phyloP scores from a whole-genome alignment of 805 yeast species.

The Ogataea pini region DNA sequence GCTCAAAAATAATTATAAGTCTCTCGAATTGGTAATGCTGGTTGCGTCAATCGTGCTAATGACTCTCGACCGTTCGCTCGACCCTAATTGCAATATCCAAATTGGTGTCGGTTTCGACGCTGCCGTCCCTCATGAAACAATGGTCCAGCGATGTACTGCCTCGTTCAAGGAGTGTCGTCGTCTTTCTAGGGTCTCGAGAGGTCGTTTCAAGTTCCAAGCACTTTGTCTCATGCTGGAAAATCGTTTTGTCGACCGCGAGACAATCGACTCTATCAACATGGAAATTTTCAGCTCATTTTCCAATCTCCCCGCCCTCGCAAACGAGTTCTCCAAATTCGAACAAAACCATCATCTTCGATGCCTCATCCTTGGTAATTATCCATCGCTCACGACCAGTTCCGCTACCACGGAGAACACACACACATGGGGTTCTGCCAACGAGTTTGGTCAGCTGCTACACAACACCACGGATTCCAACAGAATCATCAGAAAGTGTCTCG shows the following conservation, averaged over 20 bases:
- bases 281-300: conserved; percentile 16
- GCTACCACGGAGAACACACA: too few relatives aligned
- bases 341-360: conserved; percentile 18
- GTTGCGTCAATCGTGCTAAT: conserved; percentile 13
- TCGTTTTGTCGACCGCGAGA: conserved; percentile 9
- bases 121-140: neutral
- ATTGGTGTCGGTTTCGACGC: conserved; percentile 1
- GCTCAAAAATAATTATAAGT: conserved; percentile 11
- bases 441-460: neutral
- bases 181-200: conserved; percentile 14
- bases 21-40: conserved; percentile 22
- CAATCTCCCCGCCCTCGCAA: conserved; percentile 1
- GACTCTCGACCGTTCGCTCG: conserved; percentile 10
- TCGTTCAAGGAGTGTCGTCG: conserved; percentile 13
- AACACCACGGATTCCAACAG: conserved; percentile 1
- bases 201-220: conserved; percentile 20
- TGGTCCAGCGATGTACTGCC: conserved; percentile 2
- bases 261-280: conserved; percentile 5
- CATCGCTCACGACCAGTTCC: conserved; percentile 13
- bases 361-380: conserved; percentile 16
- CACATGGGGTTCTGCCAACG: too few relatives aligned
- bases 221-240: conserved; percentile 17
- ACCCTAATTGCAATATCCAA: neutral
- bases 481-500: conserved; percentile 9
- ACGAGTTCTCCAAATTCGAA: conserved; percentile 13